Conservation (phyloP, 1,139 yeast species). For the Blastobotrys elegans region DNA sequence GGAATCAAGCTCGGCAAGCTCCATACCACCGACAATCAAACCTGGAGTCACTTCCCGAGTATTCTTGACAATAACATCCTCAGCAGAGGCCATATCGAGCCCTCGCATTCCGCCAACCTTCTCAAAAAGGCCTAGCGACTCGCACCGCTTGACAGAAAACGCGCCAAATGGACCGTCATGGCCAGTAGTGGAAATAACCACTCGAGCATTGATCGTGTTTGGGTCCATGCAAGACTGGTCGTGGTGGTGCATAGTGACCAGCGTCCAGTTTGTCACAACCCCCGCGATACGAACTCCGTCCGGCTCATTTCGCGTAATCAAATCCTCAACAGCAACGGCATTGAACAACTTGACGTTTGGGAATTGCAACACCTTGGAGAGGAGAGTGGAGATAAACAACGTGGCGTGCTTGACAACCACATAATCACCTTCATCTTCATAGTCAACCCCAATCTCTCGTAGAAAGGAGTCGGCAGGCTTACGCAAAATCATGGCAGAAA, state of each 20-base stretch:
- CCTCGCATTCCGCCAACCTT: constrained; percentile 72
- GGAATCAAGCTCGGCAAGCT: constrained; percentile 71
- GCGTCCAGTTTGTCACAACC: constrained; percentile 80
- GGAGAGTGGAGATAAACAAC: constrained; percentile 64
- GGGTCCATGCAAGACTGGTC: constrained; percentile 84
- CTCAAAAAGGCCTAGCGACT: constrained; percentile 36
- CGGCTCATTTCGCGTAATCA: constrained; percentile 64
- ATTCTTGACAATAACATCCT: constrained; percentile 69
- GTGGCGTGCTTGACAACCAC: constrained; percentile 83
- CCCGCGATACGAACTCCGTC: constrained; percentile 61
- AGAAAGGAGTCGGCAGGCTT: constrained; percentile 71
- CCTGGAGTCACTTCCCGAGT: constrained; percentile 68
- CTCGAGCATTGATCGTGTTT: constrained; percentile 69
- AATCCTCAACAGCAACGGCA: constrained; percentile 78
- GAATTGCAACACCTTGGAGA: constrained; percentile 63
- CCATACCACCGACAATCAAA: constrained; percentile 77
- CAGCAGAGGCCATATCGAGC: constrained; percentile 73
- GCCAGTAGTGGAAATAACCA: constrained; percentile 69
- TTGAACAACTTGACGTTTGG: constrained; percentile 75
- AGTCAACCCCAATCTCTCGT: constrained; percentile 58
- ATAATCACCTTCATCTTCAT: constrained; percentile 76
- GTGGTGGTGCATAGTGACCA: constrained; percentile 71
- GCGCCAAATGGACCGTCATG: constrained; percentile 87
- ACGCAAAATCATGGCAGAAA: constrained; percentile 74
- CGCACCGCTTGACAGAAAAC: constrained; percentile 57